Conservation (phyloP, 495 filamentous ascomycete genomes). For the Hypomontagnella submonticulosa region DNA sequence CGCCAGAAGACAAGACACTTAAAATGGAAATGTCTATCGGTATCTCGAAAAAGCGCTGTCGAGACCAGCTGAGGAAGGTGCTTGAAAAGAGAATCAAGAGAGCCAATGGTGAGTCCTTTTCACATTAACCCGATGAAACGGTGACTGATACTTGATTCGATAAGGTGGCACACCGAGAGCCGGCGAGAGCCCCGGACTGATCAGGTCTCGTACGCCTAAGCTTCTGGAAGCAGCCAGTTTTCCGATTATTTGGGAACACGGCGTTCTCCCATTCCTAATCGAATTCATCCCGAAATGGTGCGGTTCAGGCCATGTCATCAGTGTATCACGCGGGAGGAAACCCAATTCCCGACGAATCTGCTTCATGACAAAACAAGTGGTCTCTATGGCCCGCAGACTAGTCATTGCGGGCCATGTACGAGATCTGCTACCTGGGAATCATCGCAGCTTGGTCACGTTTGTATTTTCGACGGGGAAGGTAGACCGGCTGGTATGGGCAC, state of each 20-base stretch:
- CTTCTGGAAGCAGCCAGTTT: conserved; percentile 44
- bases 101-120: conserved; percentile 25
- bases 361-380: conserved; percentile 39
- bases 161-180: conserved; percentile 27
- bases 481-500: conserved; percentile 44
- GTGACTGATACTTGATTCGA: conserved; percentile 15
- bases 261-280: conserved; percentile 47
- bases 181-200: conserved; percentile 34
- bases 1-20: conserved; percentile 23
- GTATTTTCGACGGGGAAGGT: conserved; percentile 44
- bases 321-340: conserved; percentile 43
- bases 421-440: conserved; percentile 42
- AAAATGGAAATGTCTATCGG: conserved; percentile 44
- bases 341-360: conserved; percentile 43
- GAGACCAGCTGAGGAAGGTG: conserved; percentile 40
- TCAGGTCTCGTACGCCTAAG: conserved; percentile 26
- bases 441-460: conserved; percentile 37
- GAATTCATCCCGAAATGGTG: conserved; percentile 50
- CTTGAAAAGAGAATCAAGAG: conserved; percentile 41
- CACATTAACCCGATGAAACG: neutral
- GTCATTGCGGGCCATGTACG: conserved; percentile 45
- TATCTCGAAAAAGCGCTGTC: conserved; percentile 45
- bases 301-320: conserved; percentile 48
- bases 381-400: conserved; percentile 42
- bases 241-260: conserved; percentile 48